phyloP scores from a whole-genome alignment of 2,329 filamentous ascomycete genomes.

The Phaeosphaeriaceae sp. region DNA sequence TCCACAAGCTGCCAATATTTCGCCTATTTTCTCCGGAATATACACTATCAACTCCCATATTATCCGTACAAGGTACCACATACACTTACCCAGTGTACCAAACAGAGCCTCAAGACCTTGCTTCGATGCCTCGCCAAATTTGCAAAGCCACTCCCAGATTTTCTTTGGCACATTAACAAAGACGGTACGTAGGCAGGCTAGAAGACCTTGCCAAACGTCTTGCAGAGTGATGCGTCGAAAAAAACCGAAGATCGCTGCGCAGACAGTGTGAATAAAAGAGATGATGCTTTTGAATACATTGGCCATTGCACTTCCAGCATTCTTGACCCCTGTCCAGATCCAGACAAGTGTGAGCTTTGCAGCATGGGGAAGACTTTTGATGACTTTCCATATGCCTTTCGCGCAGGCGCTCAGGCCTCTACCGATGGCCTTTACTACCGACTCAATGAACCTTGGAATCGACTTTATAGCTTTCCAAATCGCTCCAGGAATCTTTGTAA shows the following conservation, averaged over 20 bases:
- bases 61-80: constrained; percentile 10
- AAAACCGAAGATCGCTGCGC: constrained; percentile 13
- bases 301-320: constrained; percentile 1
- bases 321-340: constrained; percentile 21
- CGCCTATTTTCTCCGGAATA: constrained; percentile 19
- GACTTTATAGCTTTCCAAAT: constrained; percentile 12
- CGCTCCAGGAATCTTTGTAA: constrained; percentile 8
- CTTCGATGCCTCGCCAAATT: constrained; percentile 12
- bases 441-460: constrained; percentile 2
- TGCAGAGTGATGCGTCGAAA: constrained; percentile 21
- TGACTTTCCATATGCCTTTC: constrained; percentile 3
- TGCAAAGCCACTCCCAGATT: constrained; percentile 19
- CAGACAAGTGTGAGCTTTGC: constrained; percentile 14
- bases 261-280: constrained; percentile 21
- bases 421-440: not conserved
- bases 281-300: constrained; percentile 12
- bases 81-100: constrained; percentile 11
- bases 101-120: constrained; percentile 14
- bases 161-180: constrained; percentile 21
- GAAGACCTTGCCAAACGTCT: constrained; percentile 18
- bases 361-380: constrained; percentile 12
- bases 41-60: constrained; percentile 14
- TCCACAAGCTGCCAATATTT: constrained; percentile 12
- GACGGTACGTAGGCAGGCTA: constrained; percentile 8
- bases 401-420: not conserved